phyloP scores from a whole-genome alignment of 148 eudicot species.

The Spergularia bocconei region DNA sequence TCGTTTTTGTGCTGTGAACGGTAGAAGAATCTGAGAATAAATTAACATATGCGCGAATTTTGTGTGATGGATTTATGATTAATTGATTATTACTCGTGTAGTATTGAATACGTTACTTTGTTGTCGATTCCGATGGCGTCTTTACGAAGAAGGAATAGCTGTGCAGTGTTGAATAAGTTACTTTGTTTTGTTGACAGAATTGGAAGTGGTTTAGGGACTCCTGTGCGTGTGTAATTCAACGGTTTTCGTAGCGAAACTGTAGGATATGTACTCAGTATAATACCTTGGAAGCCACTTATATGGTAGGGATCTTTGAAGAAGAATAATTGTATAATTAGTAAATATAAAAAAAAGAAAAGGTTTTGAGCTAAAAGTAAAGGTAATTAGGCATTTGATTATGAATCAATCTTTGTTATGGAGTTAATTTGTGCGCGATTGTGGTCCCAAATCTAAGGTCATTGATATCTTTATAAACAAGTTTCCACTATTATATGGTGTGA shows the following conservation, averaged over 20 bases:
- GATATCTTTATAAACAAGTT: neutral
- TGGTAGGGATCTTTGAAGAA: conserved; percentile 11
- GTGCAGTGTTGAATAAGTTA: neutral
- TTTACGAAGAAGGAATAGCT: conserved; percentile 13
- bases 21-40: too few relatives aligned
- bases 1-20: too few relatives aligned
- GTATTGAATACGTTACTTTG: neutral
- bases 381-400: neutral
- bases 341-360: neutral
- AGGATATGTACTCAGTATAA: conserved; percentile 13
- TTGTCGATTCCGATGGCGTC: neutral
- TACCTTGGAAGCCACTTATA: conserved; percentile 21
- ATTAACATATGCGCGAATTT: neutral
- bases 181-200: neutral
- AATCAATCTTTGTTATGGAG: neutral
- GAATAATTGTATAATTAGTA: neutral
- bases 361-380: conserved; percentile 3
- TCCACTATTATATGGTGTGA: conserved; percentile 14
- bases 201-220: neutral
- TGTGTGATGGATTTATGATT: neutral
- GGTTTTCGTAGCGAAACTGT: neutral
- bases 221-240: conserved; percentile 2
- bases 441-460: conserved; percentile 7
- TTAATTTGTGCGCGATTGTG: conserved; percentile 8
- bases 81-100: neutral